A percentile compares a stretch with the other conserved stretches of the same genome.
phyloP scores from a whole-genome alignment of 495 filamentous ascomycete genomes.

The Elaphomyces granulatus region DNA sequence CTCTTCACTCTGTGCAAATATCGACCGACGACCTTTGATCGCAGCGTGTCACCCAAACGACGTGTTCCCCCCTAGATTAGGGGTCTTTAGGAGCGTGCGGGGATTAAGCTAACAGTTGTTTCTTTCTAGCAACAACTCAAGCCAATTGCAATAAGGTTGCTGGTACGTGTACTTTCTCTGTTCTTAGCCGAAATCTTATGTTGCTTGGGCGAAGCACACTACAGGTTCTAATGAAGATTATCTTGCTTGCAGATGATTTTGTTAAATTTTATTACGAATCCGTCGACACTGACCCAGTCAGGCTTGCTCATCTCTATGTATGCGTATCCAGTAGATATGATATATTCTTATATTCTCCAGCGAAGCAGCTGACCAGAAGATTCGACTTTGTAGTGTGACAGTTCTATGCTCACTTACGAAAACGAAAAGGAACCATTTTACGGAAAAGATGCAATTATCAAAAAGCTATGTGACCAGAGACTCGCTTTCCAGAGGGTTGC shows the following conservation, averaged over 20 bases:
- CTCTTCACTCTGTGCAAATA: too few relatives aligned
- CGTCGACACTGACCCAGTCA: slow-evolving; percentile 54
- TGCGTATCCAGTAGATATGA: slow-evolving; percentile 3
- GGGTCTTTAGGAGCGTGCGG: too few relatives aligned
- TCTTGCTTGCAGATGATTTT: slow-evolving; percentile 51
- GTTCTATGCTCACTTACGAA: slow-evolving; percentile 94
- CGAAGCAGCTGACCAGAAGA: not conserved
- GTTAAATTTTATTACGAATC: slow-evolving; percentile 76
- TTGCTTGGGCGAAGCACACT: not conserved
- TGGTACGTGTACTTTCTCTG: slow-evolving; percentile 28
- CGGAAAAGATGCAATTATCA: slow-evolving; percentile 47
- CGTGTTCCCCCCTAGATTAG: too few relatives aligned
- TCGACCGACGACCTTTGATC: too few relatives aligned
- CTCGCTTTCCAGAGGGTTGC: slow-evolving; percentile 69
- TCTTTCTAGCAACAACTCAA: not conserved
- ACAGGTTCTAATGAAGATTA: not conserved
- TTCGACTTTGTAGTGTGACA: slow-evolving; percentile 43
- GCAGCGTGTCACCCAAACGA: too few relatives aligned
- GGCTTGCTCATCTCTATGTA: slow-evolving; percentile 67
- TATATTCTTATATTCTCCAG: too few relatives aligned
- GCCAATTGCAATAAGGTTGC: slow-evolving; percentile 40
- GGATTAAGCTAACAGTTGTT: slow-evolving; percentile 14
- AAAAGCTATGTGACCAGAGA: slow-evolving; percentile 60
- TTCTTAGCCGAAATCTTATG: not conserved
- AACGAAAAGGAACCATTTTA: slow-evolving; percentile 30